Percentiles rank a stretch among this genome's conserved stretches.
Conservation (phyloP, 495 filamentous ascomycete genomes). For the Hypoxylon fragiforme region DNA sequence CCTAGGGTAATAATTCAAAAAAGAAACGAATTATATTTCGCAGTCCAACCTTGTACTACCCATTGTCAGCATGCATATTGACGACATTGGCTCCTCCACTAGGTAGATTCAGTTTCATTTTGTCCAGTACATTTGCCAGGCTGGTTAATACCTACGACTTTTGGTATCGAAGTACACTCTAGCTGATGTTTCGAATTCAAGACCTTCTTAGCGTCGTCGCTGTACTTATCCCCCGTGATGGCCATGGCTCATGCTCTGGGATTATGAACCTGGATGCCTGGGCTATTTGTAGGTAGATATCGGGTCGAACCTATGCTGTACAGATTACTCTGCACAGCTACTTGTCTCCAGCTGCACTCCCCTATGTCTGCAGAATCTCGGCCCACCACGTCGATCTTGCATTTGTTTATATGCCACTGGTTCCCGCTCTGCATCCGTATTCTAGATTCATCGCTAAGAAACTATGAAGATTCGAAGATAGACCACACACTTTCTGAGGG, state of each 20-base stretch:
- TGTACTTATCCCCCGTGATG: slow-evolving; percentile 22
- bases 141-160: slow-evolving; percentile 1
- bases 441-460: not conserved
- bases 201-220: slow-evolving; percentile 7
- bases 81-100: slow-evolving; percentile 8
- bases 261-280: not conserved
- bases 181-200: slow-evolving; percentile 5
- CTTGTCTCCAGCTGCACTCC: slow-evolving; percentile 15
- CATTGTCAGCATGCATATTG: not conserved
- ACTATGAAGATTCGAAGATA: slow-evolving; percentile 2
- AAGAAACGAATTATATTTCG: slow-evolving; percentile 21
- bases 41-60: slow-evolving; percentile 12
- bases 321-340: not conserved
- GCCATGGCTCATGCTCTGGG: not conserved
- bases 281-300: not conserved
- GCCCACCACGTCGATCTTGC: not conserved
- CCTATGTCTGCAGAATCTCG: slow-evolving; percentile 13
- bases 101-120: slow-evolving; percentile 24
- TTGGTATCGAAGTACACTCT: slow-evolving; percentile 16
- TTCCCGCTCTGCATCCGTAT: slow-evolving; percentile 10
- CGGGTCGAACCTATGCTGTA: not conserved
- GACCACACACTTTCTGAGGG: slow-evolving; percentile 8
- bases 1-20: no score
- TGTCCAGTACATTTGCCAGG: slow-evolving; percentile 22
- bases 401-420: slow-evolving; percentile 23